Base-by-base conservation (phyloP, 2,329 filamentous ascomycete species). In the Biscogniauxia sp. region DNA sequence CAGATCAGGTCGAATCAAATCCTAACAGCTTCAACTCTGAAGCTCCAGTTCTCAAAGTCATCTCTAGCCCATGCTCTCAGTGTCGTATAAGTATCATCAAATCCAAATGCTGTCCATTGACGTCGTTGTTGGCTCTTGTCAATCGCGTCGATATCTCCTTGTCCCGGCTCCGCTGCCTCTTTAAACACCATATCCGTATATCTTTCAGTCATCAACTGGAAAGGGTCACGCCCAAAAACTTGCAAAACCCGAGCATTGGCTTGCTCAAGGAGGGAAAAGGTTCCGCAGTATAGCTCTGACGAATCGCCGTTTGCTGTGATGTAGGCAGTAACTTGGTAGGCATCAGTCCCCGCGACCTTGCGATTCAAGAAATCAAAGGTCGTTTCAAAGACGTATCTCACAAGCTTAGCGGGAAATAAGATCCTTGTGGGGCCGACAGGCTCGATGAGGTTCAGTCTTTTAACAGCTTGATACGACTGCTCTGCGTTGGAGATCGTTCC, bases 191-290 rank as follows among this genome's bases (percentile, higher is more conserved):
- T 58, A 25, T 53, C 13, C 5, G 19, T 17, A 20, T 58, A 58
- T 50, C 56, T 23, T 8, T 6, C 20, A 20, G 32, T 52, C 56
- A 58, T 58, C 20, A 58, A 37, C 9, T 54, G 28, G 23, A 54
- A 58, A 13, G 23, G 20, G 17, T 58, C 56, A 2, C 56, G 28
- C 7, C 28, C 56, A 19, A 58, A 58, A 3, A 58, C 56, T 9
- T 58, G 51, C 51, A 54, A 32, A 13, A 58, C 56, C 11, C 54
- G 54, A 37, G 54, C 52, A 25, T 58, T 58, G 3, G 56, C 56
- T 19, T 20, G 11, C 9, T 54, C 23, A 15, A 54, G 51, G 15
- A 4, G 11, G 26, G 51, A 54, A 32, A 58, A 58, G 17, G 56
- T 54, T 5, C 56, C 56, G 28, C 51, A 58, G 20, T 58, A 58